Conservation (phyloP, 163 green algal genomes). For the Trebouxiophyceae sp. region DNA sequence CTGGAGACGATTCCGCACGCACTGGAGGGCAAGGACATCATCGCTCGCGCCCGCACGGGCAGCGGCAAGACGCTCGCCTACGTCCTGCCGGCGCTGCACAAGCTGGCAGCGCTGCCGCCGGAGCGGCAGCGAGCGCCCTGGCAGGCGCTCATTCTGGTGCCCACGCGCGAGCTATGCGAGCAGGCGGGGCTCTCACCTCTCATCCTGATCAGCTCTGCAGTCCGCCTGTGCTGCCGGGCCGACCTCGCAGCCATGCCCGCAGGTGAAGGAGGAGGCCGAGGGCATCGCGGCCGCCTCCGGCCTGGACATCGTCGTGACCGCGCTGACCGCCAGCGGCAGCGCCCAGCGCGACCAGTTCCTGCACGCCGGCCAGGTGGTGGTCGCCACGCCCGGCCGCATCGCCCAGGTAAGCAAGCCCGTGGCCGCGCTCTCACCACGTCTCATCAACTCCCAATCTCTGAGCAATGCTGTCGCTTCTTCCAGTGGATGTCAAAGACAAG, state of each 20-base stretch:
- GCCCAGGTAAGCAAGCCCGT: constrained; percentile 14
- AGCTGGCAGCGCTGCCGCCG: constrained; percentile 43
- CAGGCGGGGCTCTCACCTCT: no score
- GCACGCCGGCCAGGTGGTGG: constrained; percentile 50
- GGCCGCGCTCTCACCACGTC: no score
- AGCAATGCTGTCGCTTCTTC: no score
- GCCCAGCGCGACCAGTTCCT: constrained; percentile 20
- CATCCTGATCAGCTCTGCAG: no score
- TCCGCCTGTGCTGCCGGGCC: no score
- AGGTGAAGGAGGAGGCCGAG: constrained; percentile 47
- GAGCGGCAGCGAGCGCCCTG: constrained; percentile 32
- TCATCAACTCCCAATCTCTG: no score
- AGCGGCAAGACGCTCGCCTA: constrained; percentile 96
- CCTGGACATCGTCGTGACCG: constrained; percentile 21
- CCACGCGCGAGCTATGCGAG: constrained; percentile 88
- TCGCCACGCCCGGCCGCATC: constrained; percentile 60
- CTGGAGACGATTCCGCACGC: no score
- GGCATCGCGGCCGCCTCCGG: constrained; percentile 26
- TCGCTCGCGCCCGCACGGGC: constrained; percentile 81
- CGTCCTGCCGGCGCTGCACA: constrained; percentile 81
- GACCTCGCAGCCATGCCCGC: no score
- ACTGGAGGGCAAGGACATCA: constrained; percentile 83
- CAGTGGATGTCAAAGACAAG: no score
- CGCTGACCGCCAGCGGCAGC: constrained; percentile 13
- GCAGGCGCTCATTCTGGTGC: constrained; percentile 85